These are phyloP conservation scores for Lipomyces yamanashiensis DNA, from an alignment of 805 yeast genomes.

Conservation along the genomic window DNA sequence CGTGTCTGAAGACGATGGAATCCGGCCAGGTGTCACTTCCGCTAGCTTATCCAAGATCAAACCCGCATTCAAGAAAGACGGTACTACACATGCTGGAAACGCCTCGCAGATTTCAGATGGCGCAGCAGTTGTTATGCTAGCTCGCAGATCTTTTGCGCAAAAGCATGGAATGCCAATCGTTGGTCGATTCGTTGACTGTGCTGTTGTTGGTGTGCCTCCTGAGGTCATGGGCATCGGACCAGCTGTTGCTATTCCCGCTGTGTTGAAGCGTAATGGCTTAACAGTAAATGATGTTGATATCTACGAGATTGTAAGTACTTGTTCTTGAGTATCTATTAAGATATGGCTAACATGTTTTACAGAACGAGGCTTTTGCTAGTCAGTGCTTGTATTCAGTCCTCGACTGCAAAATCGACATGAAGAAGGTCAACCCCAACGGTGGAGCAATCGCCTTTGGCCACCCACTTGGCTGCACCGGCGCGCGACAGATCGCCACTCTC, in stretches of 20 bases:
- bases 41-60: slow-evolving; percentile 71
- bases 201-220: slow-evolving; percentile 92
- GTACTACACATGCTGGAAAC: slow-evolving; percentile 93
- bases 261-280: slow-evolving; percentile 65
- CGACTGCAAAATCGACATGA: slow-evolving; percentile 65
- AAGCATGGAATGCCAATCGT: slow-evolving; percentile 68
- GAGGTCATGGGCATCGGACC: slow-evolving; percentile 99
- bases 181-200: slow-evolving; percentile 80
- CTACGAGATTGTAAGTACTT: slow-evolving; percentile 61
- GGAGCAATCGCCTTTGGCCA: slow-evolving; percentile 98
- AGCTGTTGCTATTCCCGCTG: slow-evolving; percentile 89
- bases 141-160: slow-evolving; percentile 85
- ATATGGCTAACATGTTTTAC: neutral
- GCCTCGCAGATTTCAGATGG: slow-evolving; percentile 97
- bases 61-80: slow-evolving; percentile 86
- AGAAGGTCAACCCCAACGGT: slow-evolving; percentile 86
- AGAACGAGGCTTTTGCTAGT: slow-evolving; percentile 88
- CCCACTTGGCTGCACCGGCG: slow-evolving; percentile 89
- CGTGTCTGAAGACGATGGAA: slow-evolving; percentile 83
- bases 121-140: slow-evolving; percentile 85
- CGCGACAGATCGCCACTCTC: slow-evolving; percentile 90
- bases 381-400: slow-evolving; percentile 82
- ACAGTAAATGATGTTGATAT: slow-evolving; percentile 68
- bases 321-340: neutral
- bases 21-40: slow-evolving; percentile 83